Base-by-base conservation (phyloP, 805 yeast species). In the Candida sakaeoensis region DNA sequence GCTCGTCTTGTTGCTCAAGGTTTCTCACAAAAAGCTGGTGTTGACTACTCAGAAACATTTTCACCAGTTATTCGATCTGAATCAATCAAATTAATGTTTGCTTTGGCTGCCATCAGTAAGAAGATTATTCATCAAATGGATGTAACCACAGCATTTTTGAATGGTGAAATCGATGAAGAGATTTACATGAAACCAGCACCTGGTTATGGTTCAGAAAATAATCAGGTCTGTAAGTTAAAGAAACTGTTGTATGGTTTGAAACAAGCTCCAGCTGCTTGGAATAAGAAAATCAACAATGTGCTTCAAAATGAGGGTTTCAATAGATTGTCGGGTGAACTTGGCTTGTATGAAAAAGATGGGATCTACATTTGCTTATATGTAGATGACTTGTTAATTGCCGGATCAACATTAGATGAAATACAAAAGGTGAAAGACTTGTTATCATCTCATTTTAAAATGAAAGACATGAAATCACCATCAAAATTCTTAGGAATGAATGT, bases 51-150 rank as follows among this genome's bases (percentile, higher is more conserved):
- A 2, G 19, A 23, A 22, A 33, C 37, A 2, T 23, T 33, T 23
- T n/a, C 27, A 14, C 28, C 37, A 23, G 37, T 33, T 5, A 23
- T 33, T 3, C 22, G 28, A 33, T 14, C 14, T 6, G 36, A 33
- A 13, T 33, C 37, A 23, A 23, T 22, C 6, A 8, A 5, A 13
- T 33, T 23, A 9, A 10, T 33, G 2, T 33, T 23, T 3, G 29
- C 37, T n/a, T 2, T 22, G 7, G 6, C 14, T 9, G 36, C 36
- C 4, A 2, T 2, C 2, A 18, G 21, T 13, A 7, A 5, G 4
- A 22, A 22, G 24, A 6, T 22, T 3, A 14, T 33, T 6, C 37
- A 22, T 14, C 37, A 33, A 19, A 33, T 33, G 36, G 36, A 33
- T 33, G 36, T 33, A 7, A 19, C 24, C 2, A 33, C 36, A 5